Evolutionary conservation across 495 filamentous ascomycete genomes (phyloP).

Genomic region (Tuber umbilicatum): DNA sequence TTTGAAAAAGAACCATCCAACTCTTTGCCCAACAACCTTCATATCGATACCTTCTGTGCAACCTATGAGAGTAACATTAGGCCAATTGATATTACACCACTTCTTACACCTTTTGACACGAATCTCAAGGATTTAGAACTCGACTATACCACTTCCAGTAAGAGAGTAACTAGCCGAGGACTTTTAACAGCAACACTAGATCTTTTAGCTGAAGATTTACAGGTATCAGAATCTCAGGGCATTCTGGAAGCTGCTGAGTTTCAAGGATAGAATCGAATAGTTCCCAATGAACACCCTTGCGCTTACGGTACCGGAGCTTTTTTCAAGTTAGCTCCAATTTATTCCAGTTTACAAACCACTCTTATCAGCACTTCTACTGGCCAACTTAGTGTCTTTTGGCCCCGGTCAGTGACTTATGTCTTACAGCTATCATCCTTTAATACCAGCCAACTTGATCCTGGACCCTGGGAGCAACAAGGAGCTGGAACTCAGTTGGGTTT

Average conservation of each 20-base stretch:
- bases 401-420: neutral
- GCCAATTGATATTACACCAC: too few relatives aligned
- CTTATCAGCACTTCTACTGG: neutral
- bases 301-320: neutral
- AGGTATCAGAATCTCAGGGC: neutral
- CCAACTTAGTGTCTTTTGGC: neutral
- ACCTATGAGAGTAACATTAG: too few relatives aligned
- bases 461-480: neutral
- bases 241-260: neutral
- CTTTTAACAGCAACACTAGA: neutral
- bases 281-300: neutral
- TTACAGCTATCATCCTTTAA: neutral
- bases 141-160: too few relatives aligned
- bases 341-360: neutral
- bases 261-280: neutral
- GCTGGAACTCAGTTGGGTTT: neutral
- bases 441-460: neutral
- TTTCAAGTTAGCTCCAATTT: neutral
- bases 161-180: neutral
- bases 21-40: neutral
- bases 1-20: neutral
- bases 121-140: too few relatives aligned
- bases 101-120: too few relatives aligned
- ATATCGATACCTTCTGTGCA: too few relatives aligned
- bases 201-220: neutral